phyloP scores from a whole-genome alignment of 257 asterid genomes.

The Ophiorrhiza pumila region DNA sequence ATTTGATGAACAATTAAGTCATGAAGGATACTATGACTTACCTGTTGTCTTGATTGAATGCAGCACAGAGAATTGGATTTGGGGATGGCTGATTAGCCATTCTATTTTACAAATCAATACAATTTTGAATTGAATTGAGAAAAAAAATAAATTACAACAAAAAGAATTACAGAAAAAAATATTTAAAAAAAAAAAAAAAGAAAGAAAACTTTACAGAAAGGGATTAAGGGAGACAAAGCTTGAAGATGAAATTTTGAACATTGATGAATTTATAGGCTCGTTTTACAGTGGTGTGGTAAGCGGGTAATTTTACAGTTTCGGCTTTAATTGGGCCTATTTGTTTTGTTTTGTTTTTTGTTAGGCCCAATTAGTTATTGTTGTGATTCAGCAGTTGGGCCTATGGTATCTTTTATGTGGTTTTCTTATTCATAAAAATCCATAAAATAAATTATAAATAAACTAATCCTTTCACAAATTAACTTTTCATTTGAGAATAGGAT shows the following conservation, averaged over 20 bases:
- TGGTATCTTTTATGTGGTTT: too few relatives aligned
- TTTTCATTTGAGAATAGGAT: too few relatives aligned
- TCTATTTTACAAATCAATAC: background rate
- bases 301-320: too few relatives aligned
- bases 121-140: background rate
- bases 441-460: too few relatives aligned
- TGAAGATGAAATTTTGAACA: background rate
- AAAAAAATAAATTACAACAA: background rate
- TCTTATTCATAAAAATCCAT: too few relatives aligned
- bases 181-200: background rate
- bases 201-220: background rate
- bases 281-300: too few relatives aligned
- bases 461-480: too few relatives aligned
- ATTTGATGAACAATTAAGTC: background rate
- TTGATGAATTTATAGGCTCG: background rate
- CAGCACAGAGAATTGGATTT: slow-evolving; percentile 59
- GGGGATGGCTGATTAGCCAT: slow-evolving; percentile 65
- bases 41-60: slow-evolving; percentile 95
- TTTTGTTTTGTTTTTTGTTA: too few relatives aligned
- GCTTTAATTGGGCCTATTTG: background rate
- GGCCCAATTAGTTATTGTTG: too few relatives aligned
- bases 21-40: slow-evolving; percentile 3
- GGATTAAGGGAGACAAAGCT: background rate
- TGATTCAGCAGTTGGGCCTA: too few relatives aligned
- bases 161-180: background rate